Base-by-base conservation (phyloP, 2,329 filamentous ascomycete species). In the Cordyceps pruinosa region DNA sequence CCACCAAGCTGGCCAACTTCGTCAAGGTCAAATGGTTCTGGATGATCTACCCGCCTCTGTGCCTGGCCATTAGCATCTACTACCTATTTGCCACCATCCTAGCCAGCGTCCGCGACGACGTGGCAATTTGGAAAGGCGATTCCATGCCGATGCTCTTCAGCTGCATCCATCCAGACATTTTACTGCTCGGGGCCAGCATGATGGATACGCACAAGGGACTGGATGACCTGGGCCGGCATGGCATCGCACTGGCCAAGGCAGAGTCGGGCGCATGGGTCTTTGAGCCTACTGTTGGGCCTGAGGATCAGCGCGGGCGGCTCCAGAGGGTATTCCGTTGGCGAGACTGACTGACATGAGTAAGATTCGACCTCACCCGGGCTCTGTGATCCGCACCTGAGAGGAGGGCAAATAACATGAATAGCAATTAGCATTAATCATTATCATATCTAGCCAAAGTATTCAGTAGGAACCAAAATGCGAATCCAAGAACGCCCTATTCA, bases 61-160 rank as follows among this genome's bases (percentile, higher is more conserved):
- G 74, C 25, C 69, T 74, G 58, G 15, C 67, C 12, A 49, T 72
- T 7, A 69, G 69, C 45, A 65, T 73, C 37, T 66, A 65, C 37
- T 73, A 70, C 58, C 68, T 74, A 25, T 59, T 66, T 32, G 62
- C 69, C 54, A 73, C 71, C 21, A 68, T 73, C n/a, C 61, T 65
- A 58, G 66, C 65, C n/a, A 68, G 67, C 17, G 66, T 69, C 26
- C 66, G 66, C 28, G 69, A 72, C 56, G 66, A 65, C 3, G 67
- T 75, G 5, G 69, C 66, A 25, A 69, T 68, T 5, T 73, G 71
- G 71, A 74, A 74, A 55, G 64, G 67, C 21, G 68, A 70, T 45
- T 71, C 69, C 13, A 59, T 74, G 55, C 71, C 71, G 1, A 71
- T 74, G 70, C 59, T 73, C 9, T 74, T 74, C 52, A 72, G 68